Conservation (phyloP, 2,329 filamentous ascomycete genomes). For the Fusarium haematococcum region DNA sequence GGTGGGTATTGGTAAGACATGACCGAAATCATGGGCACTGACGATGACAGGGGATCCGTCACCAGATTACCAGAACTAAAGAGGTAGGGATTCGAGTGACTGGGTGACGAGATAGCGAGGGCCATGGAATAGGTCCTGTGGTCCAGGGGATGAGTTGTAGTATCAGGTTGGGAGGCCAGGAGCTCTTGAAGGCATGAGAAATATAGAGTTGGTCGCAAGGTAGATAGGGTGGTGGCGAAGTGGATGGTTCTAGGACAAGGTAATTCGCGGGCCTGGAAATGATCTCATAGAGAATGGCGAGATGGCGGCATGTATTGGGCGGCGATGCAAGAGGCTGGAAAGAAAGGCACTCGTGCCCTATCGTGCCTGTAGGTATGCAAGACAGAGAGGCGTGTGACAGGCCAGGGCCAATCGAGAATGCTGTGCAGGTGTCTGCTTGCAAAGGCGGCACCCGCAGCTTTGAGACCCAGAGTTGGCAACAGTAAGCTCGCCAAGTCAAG, state of each 20-base stretch:
- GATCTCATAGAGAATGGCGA: slow-evolving; percentile 9
- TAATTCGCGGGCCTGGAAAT: slow-evolving; percentile 1
- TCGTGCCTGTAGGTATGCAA: slow-evolving; percentile 28
- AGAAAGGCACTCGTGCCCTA: slow-evolving; percentile 24
- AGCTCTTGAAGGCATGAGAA: slow-evolving; percentile 1
- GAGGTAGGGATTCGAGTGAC: slow-evolving; percentile 22
- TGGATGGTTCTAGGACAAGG: slow-evolving; percentile 9
- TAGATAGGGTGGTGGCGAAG: slow-evolving; percentile 10
- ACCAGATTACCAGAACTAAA: slow-evolving; percentile 17
- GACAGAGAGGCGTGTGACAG: slow-evolving; percentile 19
- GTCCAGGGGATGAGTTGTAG: background rate
- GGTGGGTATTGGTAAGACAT: slow-evolving; percentile 65
- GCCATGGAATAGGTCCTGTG: slow-evolving; percentile 33
- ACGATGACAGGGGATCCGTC: slow-evolving; percentile 19
- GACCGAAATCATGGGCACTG: slow-evolving; percentile 32
- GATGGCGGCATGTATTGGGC: slow-evolving; percentile 12
- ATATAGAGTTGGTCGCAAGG: slow-evolving; percentile 1
- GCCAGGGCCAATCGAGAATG: slow-evolving; percentile 19
- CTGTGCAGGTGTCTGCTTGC: slow-evolving; percentile 10
- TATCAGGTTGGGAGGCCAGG: slow-evolving; percentile 2
- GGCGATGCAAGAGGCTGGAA: slow-evolving; percentile 22
- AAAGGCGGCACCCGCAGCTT: slow-evolving; percentile 10
- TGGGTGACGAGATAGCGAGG: slow-evolving; percentile 22
- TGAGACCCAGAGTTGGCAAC: background rate
- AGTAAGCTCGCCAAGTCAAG: background rate